Conservation (phyloP, 1,284 basidiomycete genomes). For the Agroathelia rolfsii region DNA sequence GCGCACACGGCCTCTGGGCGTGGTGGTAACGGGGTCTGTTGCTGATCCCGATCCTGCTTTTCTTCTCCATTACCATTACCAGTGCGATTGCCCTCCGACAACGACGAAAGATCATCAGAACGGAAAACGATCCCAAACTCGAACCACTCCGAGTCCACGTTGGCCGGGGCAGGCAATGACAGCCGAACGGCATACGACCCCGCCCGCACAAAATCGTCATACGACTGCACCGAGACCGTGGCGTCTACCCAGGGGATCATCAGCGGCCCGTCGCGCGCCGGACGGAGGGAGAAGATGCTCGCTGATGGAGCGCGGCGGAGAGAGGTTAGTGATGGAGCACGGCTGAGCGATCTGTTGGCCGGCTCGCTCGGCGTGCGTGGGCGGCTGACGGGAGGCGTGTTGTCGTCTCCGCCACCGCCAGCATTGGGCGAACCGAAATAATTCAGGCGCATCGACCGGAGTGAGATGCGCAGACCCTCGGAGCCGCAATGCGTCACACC, state of each 20-base stretch:
- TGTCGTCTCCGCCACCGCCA: conserved; percentile 16
- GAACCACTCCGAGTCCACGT: conserved; percentile 54
- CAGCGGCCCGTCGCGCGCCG: conserved; percentile 42
- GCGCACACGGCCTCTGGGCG: conserved; percentile 46
- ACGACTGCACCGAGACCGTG: conserved; percentile 41
- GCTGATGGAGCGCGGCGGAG: conserved; percentile 15
- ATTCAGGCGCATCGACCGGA: conserved; percentile 30
- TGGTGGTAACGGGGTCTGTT: conserved; percentile 20
- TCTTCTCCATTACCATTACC: no score
- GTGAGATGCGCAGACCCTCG: conserved; percentile 46
- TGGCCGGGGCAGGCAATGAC: conserved; percentile 42
- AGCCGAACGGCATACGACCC: conserved; percentile 51
- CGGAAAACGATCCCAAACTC: conserved; percentile 57
- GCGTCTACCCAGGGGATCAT: conserved; percentile 53
- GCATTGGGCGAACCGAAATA: conserved; percentile 10
- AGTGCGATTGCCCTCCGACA: no score
- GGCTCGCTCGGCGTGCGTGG: conserved; percentile 20
- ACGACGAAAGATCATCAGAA: no score
- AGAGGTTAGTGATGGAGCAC: no score
- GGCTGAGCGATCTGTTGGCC: no score
- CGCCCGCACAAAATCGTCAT: conserved; percentile 20
- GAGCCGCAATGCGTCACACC: conserved; percentile 44
- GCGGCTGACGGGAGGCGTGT: conserved; percentile 21
- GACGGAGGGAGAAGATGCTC: conserved; percentile 20
- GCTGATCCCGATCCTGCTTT: no score